Evolutionary conservation across 108 stramenopile species (phyloP).

Genomic region (Cyclotella atomus): DNA sequence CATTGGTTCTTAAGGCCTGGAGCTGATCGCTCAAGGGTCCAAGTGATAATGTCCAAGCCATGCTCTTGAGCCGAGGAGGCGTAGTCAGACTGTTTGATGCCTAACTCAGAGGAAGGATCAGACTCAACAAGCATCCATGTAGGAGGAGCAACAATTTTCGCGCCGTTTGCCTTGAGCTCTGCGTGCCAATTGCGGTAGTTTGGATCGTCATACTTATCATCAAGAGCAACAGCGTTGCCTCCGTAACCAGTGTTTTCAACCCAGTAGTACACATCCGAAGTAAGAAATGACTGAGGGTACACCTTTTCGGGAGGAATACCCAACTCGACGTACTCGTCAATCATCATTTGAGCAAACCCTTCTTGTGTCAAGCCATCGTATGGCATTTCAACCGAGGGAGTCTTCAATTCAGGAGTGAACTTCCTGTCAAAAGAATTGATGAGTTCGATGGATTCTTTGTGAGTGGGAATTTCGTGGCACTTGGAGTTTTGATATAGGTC

Average conservation of each 20-base stretch:
- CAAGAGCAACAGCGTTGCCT: slow-evolving; percentile 61
- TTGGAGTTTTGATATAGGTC: slow-evolving; percentile 50
- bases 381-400: slow-evolving; percentile 67
- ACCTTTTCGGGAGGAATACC: slow-evolving; percentile 57
- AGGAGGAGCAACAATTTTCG: slow-evolving; percentile 68
- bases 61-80: slow-evolving; percentile 47
- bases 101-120: slow-evolving; percentile 11
- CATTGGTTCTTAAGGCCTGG: slow-evolving; percentile 41
- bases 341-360: slow-evolving; percentile 63
- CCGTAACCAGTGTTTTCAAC: slow-evolving; percentile 57
- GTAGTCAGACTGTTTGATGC: slow-evolving; percentile 48
- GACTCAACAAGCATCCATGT: slow-evolving; percentile 52
- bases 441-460: slow-evolving; percentile 67
- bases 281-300: slow-evolving; percentile 56
- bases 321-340: slow-evolving; percentile 69
- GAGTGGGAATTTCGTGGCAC: slow-evolving; percentile 66
- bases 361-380: slow-evolving; percentile 73
- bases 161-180: slow-evolving; percentile 41
- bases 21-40: slow-evolving; percentile 72
- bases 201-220: slow-evolving; percentile 38
- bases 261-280: slow-evolving; percentile 58
- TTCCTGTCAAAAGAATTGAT: slow-evolving; percentile 48
- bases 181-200: slow-evolving; percentile 27
- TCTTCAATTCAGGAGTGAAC: slow-evolving; percentile 78
- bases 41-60: slow-evolving; percentile 66